Percentiles rank a stretch among this genome's conserved stretches.
Conservation (phyloP, 257 asterid species). For the Nicotiana tomentosiformis region DNA sequence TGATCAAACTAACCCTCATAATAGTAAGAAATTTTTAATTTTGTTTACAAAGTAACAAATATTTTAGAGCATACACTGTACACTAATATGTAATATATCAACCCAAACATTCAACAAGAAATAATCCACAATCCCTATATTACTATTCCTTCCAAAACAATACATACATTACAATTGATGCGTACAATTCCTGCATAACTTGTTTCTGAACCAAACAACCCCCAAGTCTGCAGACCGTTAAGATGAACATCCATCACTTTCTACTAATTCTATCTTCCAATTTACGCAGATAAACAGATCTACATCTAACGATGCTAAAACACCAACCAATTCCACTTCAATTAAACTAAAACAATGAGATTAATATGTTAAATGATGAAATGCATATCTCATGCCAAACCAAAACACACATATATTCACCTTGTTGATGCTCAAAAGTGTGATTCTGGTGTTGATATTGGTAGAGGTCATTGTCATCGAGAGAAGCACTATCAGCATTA, state of each 20-base stretch:
- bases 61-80: too few relatives aligned
- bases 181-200: too few relatives aligned
- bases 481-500: slow-evolving; percentile 44
- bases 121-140: too few relatives aligned
- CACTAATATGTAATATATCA: too few relatives aligned
- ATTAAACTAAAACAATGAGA: neutral
- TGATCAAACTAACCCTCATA: too few relatives aligned
- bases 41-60: too few relatives aligned
- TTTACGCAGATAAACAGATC: neutral
- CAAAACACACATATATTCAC: slow-evolving; percentile 25
- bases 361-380: neutral
- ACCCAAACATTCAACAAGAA: too few relatives aligned
- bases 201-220: too few relatives aligned
- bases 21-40: too few relatives aligned
- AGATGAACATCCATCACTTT: neutral
- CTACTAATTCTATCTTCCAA: neutral
- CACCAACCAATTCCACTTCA: neutral
- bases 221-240: neutral
- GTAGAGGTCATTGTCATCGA: slow-evolving; percentile 40
- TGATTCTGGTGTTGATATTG: slow-evolving; percentile 32
- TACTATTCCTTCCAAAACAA: too few relatives aligned
- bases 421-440: slow-evolving; percentile 46
- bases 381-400: neutral
- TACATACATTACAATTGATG: too few relatives aligned
- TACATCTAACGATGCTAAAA: neutral